These are phyloP conservation scores for Vicia sativa DNA, from an alignment of 306 rosid species.

Conservation along the genomic window DNA sequence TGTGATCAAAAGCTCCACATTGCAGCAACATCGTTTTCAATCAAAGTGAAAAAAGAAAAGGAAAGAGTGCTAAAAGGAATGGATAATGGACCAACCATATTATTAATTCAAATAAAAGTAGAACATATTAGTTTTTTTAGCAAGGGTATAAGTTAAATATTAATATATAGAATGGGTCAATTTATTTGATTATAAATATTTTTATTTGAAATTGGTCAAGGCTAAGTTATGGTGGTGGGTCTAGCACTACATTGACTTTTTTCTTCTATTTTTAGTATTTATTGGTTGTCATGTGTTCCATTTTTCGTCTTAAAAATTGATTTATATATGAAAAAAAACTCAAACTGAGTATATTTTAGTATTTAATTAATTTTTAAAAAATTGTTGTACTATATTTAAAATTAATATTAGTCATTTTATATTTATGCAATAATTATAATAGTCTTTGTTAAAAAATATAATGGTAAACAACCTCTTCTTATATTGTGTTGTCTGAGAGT, in stretches of 20 bases:
- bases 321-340: no score
- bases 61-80: neutral
- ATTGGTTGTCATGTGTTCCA: neutral
- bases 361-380: no score
- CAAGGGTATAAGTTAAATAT: neutral
- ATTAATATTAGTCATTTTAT: no score
- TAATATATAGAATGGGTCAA: neutral
- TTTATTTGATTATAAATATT: neutral
- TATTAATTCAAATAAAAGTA: neutral
- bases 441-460: no score
- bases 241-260: conserved; percentile 11
- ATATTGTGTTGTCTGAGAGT: no score
- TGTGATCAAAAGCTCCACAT: conserved; percentile 58
- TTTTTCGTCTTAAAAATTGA: neutral
- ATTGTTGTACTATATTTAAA: no score
- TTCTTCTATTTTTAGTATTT: neutral
- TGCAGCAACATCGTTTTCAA: conserved; percentile 28
- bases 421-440: no score
- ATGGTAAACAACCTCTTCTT: no score
- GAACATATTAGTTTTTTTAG: neutral
- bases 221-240: neutral
- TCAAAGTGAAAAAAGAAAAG: neutral
- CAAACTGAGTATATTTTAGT: no score
- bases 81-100: conserved; percentile 15
- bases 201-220: neutral